phyloP scores from a whole-genome alignment of 2,329 filamentous ascomycete species.

The Fusarium aywerte region DNA sequence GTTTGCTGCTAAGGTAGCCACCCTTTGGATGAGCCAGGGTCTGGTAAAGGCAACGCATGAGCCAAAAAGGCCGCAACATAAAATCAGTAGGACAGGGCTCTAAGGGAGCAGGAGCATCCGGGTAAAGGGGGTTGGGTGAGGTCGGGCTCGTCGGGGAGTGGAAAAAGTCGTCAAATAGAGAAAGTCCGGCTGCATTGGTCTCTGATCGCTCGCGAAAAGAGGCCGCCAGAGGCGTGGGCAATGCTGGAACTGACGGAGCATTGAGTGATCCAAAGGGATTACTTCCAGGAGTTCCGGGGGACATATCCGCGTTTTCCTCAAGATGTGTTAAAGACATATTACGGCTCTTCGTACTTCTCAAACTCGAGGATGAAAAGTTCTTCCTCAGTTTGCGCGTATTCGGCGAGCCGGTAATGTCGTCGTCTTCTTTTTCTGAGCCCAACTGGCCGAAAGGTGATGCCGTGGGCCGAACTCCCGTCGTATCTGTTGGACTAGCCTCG shows the following conservation, averaged over 20 bases:
- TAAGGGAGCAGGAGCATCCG: slow-evolving; percentile 78
- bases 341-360: slow-evolving; percentile 77
- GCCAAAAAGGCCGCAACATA: slow-evolving; percentile 94
- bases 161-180: slow-evolving; percentile 86
- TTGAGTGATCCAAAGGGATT: slow-evolving; percentile 69
- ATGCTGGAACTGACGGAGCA: slow-evolving; percentile 63
- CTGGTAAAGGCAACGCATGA: slow-evolving; percentile 94
- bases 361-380: slow-evolving; percentile 76
- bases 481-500: slow-evolving; percentile 47
- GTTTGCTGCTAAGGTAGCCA: slow-evolving; percentile 88
- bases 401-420: slow-evolving; percentile 63
- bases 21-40: slow-evolving; percentile 91
- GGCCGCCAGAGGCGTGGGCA: slow-evolving; percentile 74
- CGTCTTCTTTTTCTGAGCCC: slow-evolving; percentile 51
- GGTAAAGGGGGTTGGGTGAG: slow-evolving; percentile 70
- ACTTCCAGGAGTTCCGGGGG: slow-evolving; percentile 79
- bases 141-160: slow-evolving; percentile 73
- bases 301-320: slow-evolving; percentile 72
- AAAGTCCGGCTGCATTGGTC: slow-evolving; percentile 71
- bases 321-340: slow-evolving; percentile 75
- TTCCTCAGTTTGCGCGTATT: slow-evolving; percentile 65
- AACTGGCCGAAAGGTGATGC: slow-evolving; percentile 51
- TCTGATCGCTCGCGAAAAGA: slow-evolving; percentile 69
- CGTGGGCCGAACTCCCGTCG: slow-evolving; percentile 31
- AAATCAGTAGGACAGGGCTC: slow-evolving; percentile 92